These are phyloP conservation scores for Talaromyces sp. DNA, from an alignment of 2,329 filamentous ascomycete genomes.

Conservation along the genomic window DNA sequence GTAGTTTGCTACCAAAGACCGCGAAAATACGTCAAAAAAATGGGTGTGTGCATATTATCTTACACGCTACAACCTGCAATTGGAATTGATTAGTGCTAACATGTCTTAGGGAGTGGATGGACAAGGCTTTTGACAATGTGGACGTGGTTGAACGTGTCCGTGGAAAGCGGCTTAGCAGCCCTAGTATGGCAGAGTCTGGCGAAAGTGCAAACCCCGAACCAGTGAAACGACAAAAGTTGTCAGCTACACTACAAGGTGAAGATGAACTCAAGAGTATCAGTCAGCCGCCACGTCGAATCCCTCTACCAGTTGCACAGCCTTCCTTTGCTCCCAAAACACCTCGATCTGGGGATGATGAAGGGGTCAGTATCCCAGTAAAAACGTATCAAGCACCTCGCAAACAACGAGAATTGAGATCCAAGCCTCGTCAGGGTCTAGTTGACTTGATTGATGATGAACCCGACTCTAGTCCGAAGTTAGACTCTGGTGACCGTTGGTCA, in stretches of 20 bases:
- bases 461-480: slow-evolving; percentile 3
- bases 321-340: slow-evolving; percentile 16
- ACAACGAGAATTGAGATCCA: slow-evolving; percentile 31
- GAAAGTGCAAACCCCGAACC: slow-evolving; percentile 16
- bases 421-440: slow-evolving; percentile 23
- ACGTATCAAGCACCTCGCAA: slow-evolving; percentile 20
- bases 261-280: slow-evolving; percentile 19
- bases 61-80: background rate
- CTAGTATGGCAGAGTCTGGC: slow-evolving; percentile 12
- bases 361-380: slow-evolving; percentile 31
- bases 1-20: slow-evolving; percentile 18
- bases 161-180: slow-evolving; percentile 21
- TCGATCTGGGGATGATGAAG: slow-evolving; percentile 16
- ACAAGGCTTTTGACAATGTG: slow-evolving; percentile 28
- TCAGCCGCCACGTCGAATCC: slow-evolving; percentile 15
- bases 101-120: slow-evolving; percentile 32
- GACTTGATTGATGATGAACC: slow-evolving; percentile 14
- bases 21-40: slow-evolving; percentile 23
- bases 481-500: slow-evolving; percentile 1
- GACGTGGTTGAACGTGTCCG: slow-evolving; percentile 15
- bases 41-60: slow-evolving; percentile 24
- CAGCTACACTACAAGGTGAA: slow-evolving; percentile 28
- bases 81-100: slow-evolving; percentile 16
- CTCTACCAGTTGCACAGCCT: slow-evolving; percentile 3
- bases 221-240: slow-evolving; percentile 31